Evolutionary conservation across 177 flowering plant species (phyloP).

Genomic region (Vitis hybrid): DNA sequence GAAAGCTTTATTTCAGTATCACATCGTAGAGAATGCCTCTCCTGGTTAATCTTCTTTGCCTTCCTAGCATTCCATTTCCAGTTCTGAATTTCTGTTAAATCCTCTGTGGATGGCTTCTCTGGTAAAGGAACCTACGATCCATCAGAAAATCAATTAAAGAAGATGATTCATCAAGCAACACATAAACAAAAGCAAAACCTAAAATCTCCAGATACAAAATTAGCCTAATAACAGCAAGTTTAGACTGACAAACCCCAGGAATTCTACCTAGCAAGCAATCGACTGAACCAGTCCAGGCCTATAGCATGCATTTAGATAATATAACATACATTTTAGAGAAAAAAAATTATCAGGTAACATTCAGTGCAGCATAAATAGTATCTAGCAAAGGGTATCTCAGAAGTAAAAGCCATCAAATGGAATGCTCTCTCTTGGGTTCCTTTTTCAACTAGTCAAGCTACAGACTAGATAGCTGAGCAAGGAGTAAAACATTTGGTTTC

Average conservation of each 20-base stretch:
- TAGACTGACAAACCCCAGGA: not conserved
- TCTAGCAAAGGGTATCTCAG: too few species aligned
- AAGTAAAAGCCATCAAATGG: too few species aligned
- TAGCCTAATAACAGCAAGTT: not conserved
- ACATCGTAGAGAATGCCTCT: slow-evolving; percentile 86
- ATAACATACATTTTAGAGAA: too few species aligned
- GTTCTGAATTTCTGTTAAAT: slow-evolving; percentile 47
- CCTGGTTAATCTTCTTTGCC: slow-evolving; percentile 76
- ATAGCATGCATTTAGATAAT: too few species aligned
- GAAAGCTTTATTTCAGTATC: slow-evolving; percentile 90
- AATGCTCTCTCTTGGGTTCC: too few species aligned
- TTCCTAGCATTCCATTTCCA: slow-evolving; percentile 77
- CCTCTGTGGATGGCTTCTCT: slow-evolving; percentile 62
- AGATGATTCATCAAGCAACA: not conserved
- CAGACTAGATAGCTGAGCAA: too few species aligned
- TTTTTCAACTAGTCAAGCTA: too few species aligned
- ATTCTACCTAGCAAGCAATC: too few species aligned
- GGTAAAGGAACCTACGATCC: slow-evolving; percentile 63
- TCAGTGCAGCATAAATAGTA: too few species aligned
- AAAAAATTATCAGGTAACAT: too few species aligned
- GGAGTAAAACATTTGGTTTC: too few species aligned
- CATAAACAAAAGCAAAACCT: not conserved
- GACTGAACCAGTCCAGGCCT: too few species aligned
- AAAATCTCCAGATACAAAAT: not conserved
- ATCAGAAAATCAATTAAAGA: not conserved